Base-by-base conservation (phyloP, 2,329 filamentous ascomycete species). In the Exophiala spinifera region DNA sequence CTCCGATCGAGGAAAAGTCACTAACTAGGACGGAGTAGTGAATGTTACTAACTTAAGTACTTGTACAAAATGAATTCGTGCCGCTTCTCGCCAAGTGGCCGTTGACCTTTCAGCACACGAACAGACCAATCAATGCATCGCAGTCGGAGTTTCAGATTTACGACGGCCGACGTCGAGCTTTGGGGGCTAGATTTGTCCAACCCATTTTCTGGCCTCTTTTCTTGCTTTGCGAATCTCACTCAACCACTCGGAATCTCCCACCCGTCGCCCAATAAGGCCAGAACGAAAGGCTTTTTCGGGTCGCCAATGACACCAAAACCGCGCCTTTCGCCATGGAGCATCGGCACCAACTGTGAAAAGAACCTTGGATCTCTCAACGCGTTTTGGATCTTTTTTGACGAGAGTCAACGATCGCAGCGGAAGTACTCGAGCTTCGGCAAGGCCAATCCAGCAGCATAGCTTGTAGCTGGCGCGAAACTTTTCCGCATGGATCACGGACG, bases 151-250 rank as follows among this genome's bases (percentile, higher is more conserved):
- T 44, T 21, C 20, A 44, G 42, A 25, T 23, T 44, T n/a, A 46
- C 17, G 23, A 42, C 21, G 25, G 42, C 48, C 21, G 31, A 37
- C 33, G 31, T 21, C 21, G 31, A 14, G 14, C 33, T 45, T 46
- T 51, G 49, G 49, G 49, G 49, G 40, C 49, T 28, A 46, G 31
- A 21, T 46, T 43, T 14, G n/a, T 45, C 23, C 34, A 34, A 34
- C n/a, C 36, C 37, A n/a, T 33, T 31, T 31, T 31, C 7, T 10
- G 28, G 28, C 28, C 28, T 31, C 28, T 31, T 25, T 17, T 44
- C 42, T 44, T 15, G 28, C 23, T 21, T 44, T 44, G 20, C 15
- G 20, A 44, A 44, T 11, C 21, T 25, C 46, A n/a, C 31, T 51
- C 42, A 13, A 28, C 49, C 49, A 51, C 39, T 51, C 20, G 42